Base-by-base conservation (phyloP, 306 rosid genomes). In the Adenanthera pavonina region DNA sequence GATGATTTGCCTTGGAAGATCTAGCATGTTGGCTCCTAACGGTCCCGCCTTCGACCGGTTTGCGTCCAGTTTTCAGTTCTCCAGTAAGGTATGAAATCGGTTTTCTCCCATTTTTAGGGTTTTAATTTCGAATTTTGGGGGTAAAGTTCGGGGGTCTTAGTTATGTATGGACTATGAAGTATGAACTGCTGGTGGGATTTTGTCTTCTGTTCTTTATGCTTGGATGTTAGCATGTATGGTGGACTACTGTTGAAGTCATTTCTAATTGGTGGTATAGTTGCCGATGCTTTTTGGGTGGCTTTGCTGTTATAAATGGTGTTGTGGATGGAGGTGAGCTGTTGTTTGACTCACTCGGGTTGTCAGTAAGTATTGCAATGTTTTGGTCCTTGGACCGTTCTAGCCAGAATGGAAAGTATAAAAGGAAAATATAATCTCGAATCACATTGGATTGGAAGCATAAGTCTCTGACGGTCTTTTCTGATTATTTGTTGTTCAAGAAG, bases 41-140 rank as follows among this genome's bases (percentile, higher is more conserved):
- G 76, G 84, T 0, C 66, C 86, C 46, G 46, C 41, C 77, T 84
- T 84, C 20, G 75, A 76, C 15, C 85, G 88, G 8, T 81, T 86
- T 75, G 82, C 49, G 12, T 51, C 85, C 57, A 65, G 69, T 47
- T 82, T 53, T 33, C 86, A 78, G 48, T 67, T 81, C 84, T 75
- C 92, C 35, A 57, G 66, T 68, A 91, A 87, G 90, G 98, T 94
- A 86, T 53, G 76, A 4, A 75, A 47, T 70, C 40, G 5, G 77
- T 64, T 72, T 48, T 72, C 20, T 74, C 20, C 17, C 3, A 2
- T 8, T 70, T 59, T 6, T 43, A 35, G 3, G 30, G 3, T 36
- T 13, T 64, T 64, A 3, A 74, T 72, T 41, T 8, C 41, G 25
- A 13, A 12, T 36, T 16, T 34, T 14, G 44, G 44, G 41, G 43